phyloP scores from a whole-genome alignment of 2,329 filamentous ascomycete species.

The Pseudonectria foliicola region DNA sequence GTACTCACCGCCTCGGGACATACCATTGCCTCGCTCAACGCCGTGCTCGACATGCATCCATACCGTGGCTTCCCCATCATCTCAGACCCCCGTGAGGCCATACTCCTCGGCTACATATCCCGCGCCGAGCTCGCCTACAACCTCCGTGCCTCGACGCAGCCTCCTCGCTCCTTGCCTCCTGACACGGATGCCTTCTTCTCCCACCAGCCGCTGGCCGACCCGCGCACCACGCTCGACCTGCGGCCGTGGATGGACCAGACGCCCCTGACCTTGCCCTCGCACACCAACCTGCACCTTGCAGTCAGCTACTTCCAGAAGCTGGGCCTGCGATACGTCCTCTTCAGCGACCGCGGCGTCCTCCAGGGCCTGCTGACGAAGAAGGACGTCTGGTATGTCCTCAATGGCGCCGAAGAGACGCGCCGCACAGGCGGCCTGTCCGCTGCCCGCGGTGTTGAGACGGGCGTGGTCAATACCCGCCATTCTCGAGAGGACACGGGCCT shows the following conservation, averaged over 20 bases:
- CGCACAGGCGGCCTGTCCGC: conserved; percentile 27
- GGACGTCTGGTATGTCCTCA: conserved; percentile 89
- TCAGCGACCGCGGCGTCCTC: conserved; percentile 72
- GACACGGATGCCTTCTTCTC: conserved; percentile 79
- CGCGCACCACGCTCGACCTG: conserved; percentile 72
- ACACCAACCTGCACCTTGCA: conserved; percentile 72
- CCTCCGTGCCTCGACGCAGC: conserved; percentile 46
- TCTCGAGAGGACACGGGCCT: conserved; percentile 37
- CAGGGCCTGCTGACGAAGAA: conserved; percentile 93
- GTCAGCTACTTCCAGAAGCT: conserved; percentile 92
- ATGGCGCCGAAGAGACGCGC: conserved; percentile 62
- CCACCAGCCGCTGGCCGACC: conserved; percentile 75
- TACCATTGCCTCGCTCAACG: conserved; percentile 68
- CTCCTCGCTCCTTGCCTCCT: conserved; percentile 53
- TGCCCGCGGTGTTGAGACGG: conserved; percentile 20
- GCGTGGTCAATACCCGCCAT: conserved; percentile 31
- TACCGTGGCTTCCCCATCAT: conserved; percentile 93
- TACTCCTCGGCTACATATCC: conserved; percentile 88
- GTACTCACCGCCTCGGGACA: conserved; percentile 82
- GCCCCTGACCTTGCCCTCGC: conserved; percentile 78
- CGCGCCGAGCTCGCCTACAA: conserved; percentile 84
- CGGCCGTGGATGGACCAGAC: conserved; percentile 99
- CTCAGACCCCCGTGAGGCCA: conserved; percentile 65
- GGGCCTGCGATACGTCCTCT: conserved; percentile 82
- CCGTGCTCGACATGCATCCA: conserved; percentile 64